phyloP scores from a whole-genome alignment of 202 grass and related monocot species.

The Elaeis oleifera region DNA sequence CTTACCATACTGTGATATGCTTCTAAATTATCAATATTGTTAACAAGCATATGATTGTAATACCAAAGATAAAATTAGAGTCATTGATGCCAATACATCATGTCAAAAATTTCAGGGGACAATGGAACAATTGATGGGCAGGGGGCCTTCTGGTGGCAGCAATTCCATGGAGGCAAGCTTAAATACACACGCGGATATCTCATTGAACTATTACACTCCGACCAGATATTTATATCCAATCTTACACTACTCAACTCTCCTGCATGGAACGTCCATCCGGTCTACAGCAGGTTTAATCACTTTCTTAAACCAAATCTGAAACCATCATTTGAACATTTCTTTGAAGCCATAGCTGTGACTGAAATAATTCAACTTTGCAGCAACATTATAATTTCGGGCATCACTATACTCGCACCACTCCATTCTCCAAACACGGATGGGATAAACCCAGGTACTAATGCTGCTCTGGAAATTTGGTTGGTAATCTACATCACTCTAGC shows the following conservation, averaged over 20 bases:
- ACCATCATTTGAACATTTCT: no score
- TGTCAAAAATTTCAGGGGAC: slow-evolving; percentile 30
- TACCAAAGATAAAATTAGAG: no score
- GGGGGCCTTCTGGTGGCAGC: slow-evolving; percentile 76
- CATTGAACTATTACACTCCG: slow-evolving; percentile 52
- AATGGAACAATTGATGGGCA: slow-evolving; percentile 90
- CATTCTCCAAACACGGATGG: slow-evolving; percentile 8
- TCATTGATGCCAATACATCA: no score
- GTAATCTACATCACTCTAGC: no score
- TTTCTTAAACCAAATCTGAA: no score
- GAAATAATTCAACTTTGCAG: neutral
- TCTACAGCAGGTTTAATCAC: slow-evolving; percentile 59
- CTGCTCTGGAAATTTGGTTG: no score
- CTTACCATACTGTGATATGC: no score
- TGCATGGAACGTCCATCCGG: slow-evolving; percentile 87
- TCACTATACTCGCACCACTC: slow-evolving; percentile 3
- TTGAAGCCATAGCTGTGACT: no score
- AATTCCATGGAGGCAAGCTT: slow-evolving; percentile 62
- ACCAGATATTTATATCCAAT: slow-evolving; percentile 68
- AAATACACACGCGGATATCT: slow-evolving; percentile 87
- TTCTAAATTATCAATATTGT: no score
- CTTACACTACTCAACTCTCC: slow-evolving; percentile 85
- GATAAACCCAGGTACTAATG: neutral
- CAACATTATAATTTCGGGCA: neutral
- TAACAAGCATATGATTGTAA: no score